Evolutionary conservation across 2,329 filamentous ascomycete genomes (phyloP), one percentile per base, ranked within the genome.

Genomic region (Fusarium setosum): DNA sequence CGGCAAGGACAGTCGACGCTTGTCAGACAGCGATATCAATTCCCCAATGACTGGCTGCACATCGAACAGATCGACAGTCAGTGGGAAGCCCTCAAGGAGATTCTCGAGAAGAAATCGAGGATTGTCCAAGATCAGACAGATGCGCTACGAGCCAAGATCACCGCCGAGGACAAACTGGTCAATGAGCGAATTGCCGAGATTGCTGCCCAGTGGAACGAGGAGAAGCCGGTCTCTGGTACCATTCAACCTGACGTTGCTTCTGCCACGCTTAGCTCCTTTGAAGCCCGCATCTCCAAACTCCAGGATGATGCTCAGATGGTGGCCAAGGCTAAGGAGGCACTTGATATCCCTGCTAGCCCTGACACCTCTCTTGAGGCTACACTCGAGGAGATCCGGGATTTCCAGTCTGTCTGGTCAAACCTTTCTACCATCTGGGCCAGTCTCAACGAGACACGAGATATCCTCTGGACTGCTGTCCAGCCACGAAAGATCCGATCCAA

Each of bases 401-500:
- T 99, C 82, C 97, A 97, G 80, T 97, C 95, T 18, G 96, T 99
- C 10, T 99, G 96, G 96, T 92, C 95, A 29, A 95, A 92, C 47
- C 83, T 99, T 48, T 95, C 93, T 21, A 97, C 94, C 6, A 97
- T 99, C 63, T 99, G 96, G 96, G 92, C 93, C 76, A 97, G 92
- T 74, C 83, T 99, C 60, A 96, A 97, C 73, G 95, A 98, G 73
- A 91, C 97, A 15, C 89, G 93, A 26, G 96, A 99, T 72, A 92
- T 89, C 51, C 86, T 97, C 2, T 99, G 96, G 96, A 96, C 91
- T 56, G 97, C 93, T 73, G 92, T 99, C 2, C 94, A 98, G 75
- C 95, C 96, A 9, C 88, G 96, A 65, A 99, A 98, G 80, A 89
- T 99, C 59, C 89, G 96, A 34, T 88, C 92, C 70, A 92, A 93